These are phyloP conservation scores for Chaetomiaceae sp. DNA, from an alignment of 2,329 filamentous ascomycete genomes.

Conservation along the genomic window DNA sequence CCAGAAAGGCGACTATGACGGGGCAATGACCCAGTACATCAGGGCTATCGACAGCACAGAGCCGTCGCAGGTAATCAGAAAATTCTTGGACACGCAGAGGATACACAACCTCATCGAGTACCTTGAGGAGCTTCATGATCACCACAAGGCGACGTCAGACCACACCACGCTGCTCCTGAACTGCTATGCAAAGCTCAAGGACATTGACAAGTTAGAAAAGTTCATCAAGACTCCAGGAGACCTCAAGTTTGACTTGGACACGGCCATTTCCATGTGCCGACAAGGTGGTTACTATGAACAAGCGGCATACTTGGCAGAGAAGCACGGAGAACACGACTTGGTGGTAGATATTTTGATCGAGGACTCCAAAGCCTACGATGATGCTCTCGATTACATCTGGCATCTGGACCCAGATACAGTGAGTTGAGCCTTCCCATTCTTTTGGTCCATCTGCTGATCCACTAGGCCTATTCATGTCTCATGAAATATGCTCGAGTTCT, in stretches of 20 bases:
- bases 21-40: conserved; percentile 98
- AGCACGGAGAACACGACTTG: conserved; percentile 88
- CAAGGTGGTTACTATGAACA: conserved; percentile 97
- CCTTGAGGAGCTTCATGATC: conserved; percentile 91
- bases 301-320: conserved; percentile 89
- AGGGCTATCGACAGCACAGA: conserved; percentile 94
- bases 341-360: conserved; percentile 96
- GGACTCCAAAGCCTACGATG: conserved; percentile 83
- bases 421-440: conserved; percentile 33
- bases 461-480: conserved; percentile 74
- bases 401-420: conserved; percentile 74
- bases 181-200: conserved; percentile 96
- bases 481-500: conserved; percentile 95
- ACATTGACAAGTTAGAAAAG: conserved; percentile 90
- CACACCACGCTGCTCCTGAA: conserved; percentile 93
- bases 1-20: conserved; percentile 92
- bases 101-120: conserved; percentile 98
- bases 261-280: conserved; percentile 93
- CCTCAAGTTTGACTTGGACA: conserved; percentile 93
- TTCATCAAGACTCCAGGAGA: conserved; percentile 96
- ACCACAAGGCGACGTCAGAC: conserved; percentile 86
- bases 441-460: conserved; percentile 32
- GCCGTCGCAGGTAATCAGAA: conserved; percentile 91
- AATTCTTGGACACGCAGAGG: conserved; percentile 93
- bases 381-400: conserved; percentile 89